Conservation (phyloP, 306 rosid genomes). For the Lotus japonicus region DNA sequence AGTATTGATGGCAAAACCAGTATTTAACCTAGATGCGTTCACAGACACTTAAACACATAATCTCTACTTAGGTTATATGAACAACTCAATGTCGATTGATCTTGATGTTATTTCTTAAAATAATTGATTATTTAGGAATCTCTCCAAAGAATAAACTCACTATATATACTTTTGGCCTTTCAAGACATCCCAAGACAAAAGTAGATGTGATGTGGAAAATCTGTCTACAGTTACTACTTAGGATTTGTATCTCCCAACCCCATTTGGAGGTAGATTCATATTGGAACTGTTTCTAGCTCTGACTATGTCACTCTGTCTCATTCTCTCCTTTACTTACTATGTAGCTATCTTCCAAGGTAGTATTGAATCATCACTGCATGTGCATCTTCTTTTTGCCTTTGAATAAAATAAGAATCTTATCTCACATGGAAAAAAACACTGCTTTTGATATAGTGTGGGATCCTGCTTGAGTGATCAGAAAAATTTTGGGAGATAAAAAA, state of each 20-base stretch:
- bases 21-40: too few relatives aligned
- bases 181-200: not conserved
- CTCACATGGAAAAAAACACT: not conserved
- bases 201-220: not conserved
- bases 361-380: not conserved
- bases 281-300: not conserved
- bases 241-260: not conserved
- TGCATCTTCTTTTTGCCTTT: not conserved
- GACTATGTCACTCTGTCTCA: not conserved
- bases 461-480: not conserved
- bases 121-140: slow-evolving; percentile 17
- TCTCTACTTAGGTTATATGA: too few relatives aligned
- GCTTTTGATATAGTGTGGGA: slow-evolving; percentile 9
- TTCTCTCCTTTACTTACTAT: not conserved
- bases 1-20: too few relatives aligned
- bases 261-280: not conserved
- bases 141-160: not conserved
- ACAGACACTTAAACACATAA: too few relatives aligned
- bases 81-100: too few relatives aligned
- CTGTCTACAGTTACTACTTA: not conserved
- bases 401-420: not conserved
- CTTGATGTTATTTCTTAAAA: too few relatives aligned
- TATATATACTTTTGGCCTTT: slow-evolving; percentile 11
- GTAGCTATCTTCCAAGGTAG: not conserved
- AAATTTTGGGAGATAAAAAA: not conserved